Base-by-base conservation (phyloP, 805 yeast species). In the Candida nitratophila region DNA sequence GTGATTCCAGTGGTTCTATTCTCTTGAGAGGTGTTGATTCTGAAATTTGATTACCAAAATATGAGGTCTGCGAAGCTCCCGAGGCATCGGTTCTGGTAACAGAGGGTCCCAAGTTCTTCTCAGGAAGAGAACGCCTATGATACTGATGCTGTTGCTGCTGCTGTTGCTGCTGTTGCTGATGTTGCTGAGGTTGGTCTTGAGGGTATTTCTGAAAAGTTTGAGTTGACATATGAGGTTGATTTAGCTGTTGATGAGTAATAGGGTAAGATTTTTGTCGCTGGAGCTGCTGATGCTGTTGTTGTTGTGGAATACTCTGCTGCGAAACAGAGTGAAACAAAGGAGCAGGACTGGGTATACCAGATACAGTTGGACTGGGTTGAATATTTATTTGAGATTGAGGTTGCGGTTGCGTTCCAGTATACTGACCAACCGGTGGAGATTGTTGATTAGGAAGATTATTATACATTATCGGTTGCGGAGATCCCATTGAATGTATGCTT, bases 1-100 rank as follows among this genome's bases (percentile, higher is more conserved):
- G 66, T 14, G 67, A 66, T 1, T 61, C 30, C 7, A 19, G 14
- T 14, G 41, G 41, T n/a, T 19, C 17, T 4, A 27, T 11, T 39
- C 41, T 30, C 15, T 16, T 15, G 14, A 39, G 8, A 12, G 40
- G 40, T 3, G 16, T 7, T 22, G 40, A 37, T 3, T 37, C 32
- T 4, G 46, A 48, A 12, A 42, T 21, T 36, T 43, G 50, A 31
- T 43, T 43, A 19, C 53, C 52, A 33, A 51, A 51, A 38, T 47
- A 45, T 9, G 40, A 26, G 3, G 45, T 40, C 27, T 41, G 42
- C 9, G n/a, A 19, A 2, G 19, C 29, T 16, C 53, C 53, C 12
- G 48, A 40, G 4, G 44, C 45, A 16, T 27, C 16, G 2, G 49
- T 40, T 40, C 61, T 48, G 14, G 44, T 46, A 20, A 55, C 60